Base-by-base conservation (phyloP, 176 grass and related monocot species). In the Ananas comosus region DNA sequence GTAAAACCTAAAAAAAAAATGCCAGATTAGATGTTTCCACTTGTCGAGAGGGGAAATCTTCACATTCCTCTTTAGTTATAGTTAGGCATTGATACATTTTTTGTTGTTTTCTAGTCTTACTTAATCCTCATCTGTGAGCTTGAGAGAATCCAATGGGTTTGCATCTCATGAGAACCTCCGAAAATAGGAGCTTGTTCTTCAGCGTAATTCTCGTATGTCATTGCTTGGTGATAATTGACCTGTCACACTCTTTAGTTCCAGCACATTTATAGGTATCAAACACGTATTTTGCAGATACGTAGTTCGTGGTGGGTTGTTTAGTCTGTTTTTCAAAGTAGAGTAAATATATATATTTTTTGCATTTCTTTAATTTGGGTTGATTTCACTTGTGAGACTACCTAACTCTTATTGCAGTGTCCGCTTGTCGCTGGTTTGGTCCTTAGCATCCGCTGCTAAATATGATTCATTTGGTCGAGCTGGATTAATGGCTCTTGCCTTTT, bases 391-490 rank as follows among this genome's bases (percentile, higher is more conserved):
- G 4, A 58, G 53, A 68, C 50, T 59, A 58, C 9, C 69, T 69
- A 22, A 17, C 7, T 77, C 52, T 74, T 25, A 79, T 78, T 79
- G 51, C 86, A 96, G 92, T 78, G 86, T 89, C 23, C 73, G 86
- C 64, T 69, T 82, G 48, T 75, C 84, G 86, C 75, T 96, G 51
- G 79, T 91, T 81, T 91, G 81, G 86, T 87, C 70, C 33, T 74
- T 96, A 75, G 83, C 92, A 61, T 91, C 81, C 78, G 78, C 86
- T 81, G 70, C 70, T 66, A 87, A 67, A 84, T 81, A 86, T 53
- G 83, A 85, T 73, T 87, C 86, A 73, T 96, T 96, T 91, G 83
- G 92, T 64, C 88, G 92, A 74, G 79, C 88, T 73, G 92, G 92
- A 70, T 80, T 96, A 79, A 96, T 96, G 92, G 68, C 83, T 81